Conservation (phyloP, 176 grass and related monocot species). For the Luzula sylvatica region DNA sequence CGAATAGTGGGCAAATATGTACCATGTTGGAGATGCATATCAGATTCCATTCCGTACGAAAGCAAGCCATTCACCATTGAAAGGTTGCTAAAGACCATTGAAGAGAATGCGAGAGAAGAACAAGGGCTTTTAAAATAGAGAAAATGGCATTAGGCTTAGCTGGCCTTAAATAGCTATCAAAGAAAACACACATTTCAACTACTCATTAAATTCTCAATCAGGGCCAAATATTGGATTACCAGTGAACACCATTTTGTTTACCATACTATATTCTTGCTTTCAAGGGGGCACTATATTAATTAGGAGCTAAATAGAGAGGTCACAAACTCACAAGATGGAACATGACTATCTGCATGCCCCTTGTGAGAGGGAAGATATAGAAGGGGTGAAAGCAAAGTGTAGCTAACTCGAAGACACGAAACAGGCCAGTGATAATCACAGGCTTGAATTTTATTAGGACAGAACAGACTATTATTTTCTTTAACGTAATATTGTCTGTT, state of each 20-base stretch:
- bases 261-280: no score
- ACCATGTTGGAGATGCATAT: conserved; percentile 12
- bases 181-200: conserved; percentile 18
- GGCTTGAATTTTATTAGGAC: no score
- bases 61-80: background rate
- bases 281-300: no score
- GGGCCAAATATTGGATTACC: background rate
- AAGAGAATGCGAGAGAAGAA: background rate
- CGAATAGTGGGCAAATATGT: background rate
- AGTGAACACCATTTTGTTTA: no score
- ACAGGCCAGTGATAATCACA: background rate
- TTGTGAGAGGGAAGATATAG: conserved; percentile 16
- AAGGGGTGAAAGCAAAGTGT: conserved; percentile 12
- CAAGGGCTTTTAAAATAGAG: background rate
- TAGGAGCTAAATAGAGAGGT: conserved; percentile 4
- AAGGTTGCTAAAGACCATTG: background rate
- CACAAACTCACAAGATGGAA: conserved; percentile 18
- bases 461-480: no score
- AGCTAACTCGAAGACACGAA: conserved; percentile 20
- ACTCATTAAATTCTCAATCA: conserved; percentile 20
- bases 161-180: conserved; percentile 26
- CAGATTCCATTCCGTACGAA: conserved; percentile 1
- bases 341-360: conserved; percentile 14
- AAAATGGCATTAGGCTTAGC: background rate
- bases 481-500: no score